Conservation (phyloP, 2,329 filamentous ascomycete genomes). For the Cladosporium sp. region DNA sequence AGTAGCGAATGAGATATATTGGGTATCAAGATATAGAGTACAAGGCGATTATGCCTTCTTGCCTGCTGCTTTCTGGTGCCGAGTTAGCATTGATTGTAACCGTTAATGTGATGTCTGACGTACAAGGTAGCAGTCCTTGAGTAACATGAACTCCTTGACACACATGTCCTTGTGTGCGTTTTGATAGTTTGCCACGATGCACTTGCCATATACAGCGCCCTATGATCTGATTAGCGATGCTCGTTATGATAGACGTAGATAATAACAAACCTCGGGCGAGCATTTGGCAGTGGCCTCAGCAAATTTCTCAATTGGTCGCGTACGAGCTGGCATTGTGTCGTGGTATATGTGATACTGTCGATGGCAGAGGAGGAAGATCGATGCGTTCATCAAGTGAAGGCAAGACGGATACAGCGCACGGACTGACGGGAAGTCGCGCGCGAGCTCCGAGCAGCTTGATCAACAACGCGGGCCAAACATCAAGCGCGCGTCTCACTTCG, state of each 20-base stretch:
- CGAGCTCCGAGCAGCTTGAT: not conserved
- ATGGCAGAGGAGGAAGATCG: not conserved
- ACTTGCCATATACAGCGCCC: slow-evolving; percentile 87
- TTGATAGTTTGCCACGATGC: slow-evolving; percentile 86
- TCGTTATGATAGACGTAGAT: not conserved
- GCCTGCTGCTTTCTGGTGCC: slow-evolving; percentile 30
- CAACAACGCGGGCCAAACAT: slow-evolving; percentile 7
- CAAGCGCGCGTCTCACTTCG: slow-evolving; percentile 15
- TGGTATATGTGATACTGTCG: not conserved
- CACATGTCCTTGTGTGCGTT: slow-evolving; percentile 91
- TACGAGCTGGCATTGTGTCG: slow-evolving; percentile 45
- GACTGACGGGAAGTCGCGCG: not conserved
- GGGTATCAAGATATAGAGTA: slow-evolving; percentile 4
- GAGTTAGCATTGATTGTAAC: not conserved
- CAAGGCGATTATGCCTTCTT: slow-evolving; percentile 26
- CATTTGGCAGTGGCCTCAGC: slow-evolving; percentile 66
- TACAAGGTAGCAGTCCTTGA: slow-evolving; percentile 84
- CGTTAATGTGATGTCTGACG: not conserved
- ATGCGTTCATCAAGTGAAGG: slow-evolving; percentile 9
- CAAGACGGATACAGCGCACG: not conserved
- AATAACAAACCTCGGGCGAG: slow-evolving; percentile 58
- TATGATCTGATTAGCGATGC: slow-evolving; percentile 40
- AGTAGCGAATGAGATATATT: not conserved
- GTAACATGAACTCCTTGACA: slow-evolving; percentile 73
- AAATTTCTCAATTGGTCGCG: slow-evolving; percentile 68